These are phyloP conservation scores for Aspergillus avenaceus DNA, from an alignment of 495 filamentous ascomycete genomes.

Conservation along the genomic window DNA sequence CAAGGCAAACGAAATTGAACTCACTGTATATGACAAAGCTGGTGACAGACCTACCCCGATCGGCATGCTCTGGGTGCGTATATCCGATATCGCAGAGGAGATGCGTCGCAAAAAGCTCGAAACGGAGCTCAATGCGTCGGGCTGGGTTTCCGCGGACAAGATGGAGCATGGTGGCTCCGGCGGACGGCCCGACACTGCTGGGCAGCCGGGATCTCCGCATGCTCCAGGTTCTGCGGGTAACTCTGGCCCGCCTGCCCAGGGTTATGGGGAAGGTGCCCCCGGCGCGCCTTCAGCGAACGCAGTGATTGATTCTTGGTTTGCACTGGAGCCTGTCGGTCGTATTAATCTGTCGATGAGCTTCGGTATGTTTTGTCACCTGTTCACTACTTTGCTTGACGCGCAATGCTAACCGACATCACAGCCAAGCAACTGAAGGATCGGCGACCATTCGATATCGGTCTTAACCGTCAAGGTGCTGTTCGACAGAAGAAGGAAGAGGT, in stretches of 20 bases:
- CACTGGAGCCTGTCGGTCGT: slow-evolving; percentile 87
- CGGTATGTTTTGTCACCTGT: slow-evolving; percentile 44
- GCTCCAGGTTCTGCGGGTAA: slow-evolving; percentile 20
- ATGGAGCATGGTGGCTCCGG: slow-evolving; percentile 59
- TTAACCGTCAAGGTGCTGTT: slow-evolving; percentile 93
- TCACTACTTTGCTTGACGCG: neutral
- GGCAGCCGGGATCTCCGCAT: slow-evolving; percentile 30
- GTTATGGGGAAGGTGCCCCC: slow-evolving; percentile 23
- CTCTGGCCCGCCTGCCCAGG: slow-evolving; percentile 17
- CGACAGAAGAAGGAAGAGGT: slow-evolving; percentile 96
- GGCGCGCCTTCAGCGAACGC: slow-evolving; percentile 46
- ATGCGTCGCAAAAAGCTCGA: slow-evolving; percentile 97
- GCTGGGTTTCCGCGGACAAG: slow-evolving; percentile 95
- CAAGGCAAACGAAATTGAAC: slow-evolving; percentile 96
- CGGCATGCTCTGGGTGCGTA: slow-evolving; percentile 91
- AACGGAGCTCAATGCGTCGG: slow-evolving; percentile 80
- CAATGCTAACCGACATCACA: slow-evolving; percentile 36
- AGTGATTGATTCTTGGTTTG: slow-evolving; percentile 93
- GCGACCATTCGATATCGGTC: slow-evolving; percentile 75
- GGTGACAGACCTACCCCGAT: slow-evolving; percentile 88
- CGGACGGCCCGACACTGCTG: slow-evolving; percentile 42
- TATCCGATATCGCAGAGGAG: slow-evolving; percentile 96
- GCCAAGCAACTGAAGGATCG: slow-evolving; percentile 66
- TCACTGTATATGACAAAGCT: slow-evolving; percentile 93
- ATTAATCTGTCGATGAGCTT: slow-evolving; percentile 88